Evolutionary conservation across 352 stramenopile species (phyloP).

Genomic region (Hyphochytrium catenoides): DNA sequence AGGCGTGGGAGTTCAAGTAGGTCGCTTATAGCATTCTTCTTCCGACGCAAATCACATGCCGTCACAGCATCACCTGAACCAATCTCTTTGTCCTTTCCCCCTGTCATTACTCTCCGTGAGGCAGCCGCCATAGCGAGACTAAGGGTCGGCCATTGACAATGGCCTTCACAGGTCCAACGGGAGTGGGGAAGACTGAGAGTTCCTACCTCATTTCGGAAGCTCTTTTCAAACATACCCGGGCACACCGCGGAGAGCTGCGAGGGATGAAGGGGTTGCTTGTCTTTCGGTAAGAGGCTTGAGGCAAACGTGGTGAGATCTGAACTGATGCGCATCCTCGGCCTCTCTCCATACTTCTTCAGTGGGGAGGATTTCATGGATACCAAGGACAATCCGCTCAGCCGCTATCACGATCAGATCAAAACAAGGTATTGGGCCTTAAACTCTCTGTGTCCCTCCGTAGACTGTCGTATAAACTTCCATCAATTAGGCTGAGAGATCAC

Average conservation of each 20-base stretch:
- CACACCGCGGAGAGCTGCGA: constrained; percentile 32
- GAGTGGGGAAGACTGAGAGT: constrained; percentile 70
- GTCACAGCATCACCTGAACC: too few species aligned
- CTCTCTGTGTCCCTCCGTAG: neutral
- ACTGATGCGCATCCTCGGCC: neutral
- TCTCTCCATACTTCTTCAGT: constrained; percentile 10
- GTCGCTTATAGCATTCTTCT: constrained; percentile 4
- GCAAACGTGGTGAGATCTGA: neutral
- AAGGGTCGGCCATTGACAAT: constrained; percentile 39
- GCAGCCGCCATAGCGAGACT: neutral
- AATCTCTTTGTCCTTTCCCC: neutral
- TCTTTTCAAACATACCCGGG: constrained; percentile 48
- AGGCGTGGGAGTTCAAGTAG: constrained; percentile 56
- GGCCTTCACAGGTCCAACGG: constrained; percentile 60
- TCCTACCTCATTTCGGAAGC: constrained; percentile 49
- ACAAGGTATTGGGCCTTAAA: too few species aligned
- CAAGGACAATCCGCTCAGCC: constrained; percentile 42
- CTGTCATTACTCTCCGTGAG: neutral
- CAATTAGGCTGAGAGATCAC: constrained; percentile 34
- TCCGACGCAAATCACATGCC: too few species aligned
- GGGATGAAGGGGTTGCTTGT: constrained; percentile 39
- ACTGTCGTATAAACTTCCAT: neutral
- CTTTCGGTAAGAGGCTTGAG: constrained; percentile 18
- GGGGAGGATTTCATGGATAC: constrained; percentile 61
- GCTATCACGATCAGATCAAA: constrained; percentile 62